phyloP scores from a whole-genome alignment of 1,284 basidiomycete species.

The Abortiporus biennis region DNA sequence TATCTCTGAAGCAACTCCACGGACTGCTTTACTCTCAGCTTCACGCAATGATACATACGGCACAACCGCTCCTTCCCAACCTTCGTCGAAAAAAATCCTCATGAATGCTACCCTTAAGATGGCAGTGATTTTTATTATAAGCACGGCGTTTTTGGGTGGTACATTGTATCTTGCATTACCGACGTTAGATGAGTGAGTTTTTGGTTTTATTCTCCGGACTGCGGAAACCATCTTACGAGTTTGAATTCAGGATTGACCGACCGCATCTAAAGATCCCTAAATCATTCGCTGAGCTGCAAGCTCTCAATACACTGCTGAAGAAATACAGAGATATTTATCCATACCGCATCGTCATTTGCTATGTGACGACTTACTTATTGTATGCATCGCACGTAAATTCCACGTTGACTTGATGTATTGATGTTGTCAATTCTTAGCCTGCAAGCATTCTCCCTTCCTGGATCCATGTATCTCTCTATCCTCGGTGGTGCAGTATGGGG shows the following conservation, averaged over 20 bases:
- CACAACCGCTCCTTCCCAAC: slow-evolving; percentile 34
- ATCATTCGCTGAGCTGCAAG: slow-evolving; percentile 78
- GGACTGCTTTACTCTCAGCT: slow-evolving; percentile 26
- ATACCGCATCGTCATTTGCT: slow-evolving; percentile 75
- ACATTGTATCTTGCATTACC: slow-evolving; percentile 79
- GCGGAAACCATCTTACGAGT: slow-evolving; percentile 4
- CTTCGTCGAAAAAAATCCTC: slow-evolving; percentile 46
- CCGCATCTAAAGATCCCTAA: slow-evolving; percentile 73
- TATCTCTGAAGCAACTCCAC: slow-evolving; percentile 22
- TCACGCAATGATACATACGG: slow-evolving; percentile 41
- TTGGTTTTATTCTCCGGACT: not conserved
- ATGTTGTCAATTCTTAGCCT: slow-evolving; percentile 45
- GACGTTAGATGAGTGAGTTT: slow-evolving; percentile 66
- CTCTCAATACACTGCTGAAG: slow-evolving; percentile 77
- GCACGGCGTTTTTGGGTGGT: slow-evolving; percentile 64
- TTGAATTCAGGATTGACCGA: slow-evolving; percentile 57
- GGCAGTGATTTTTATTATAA: slow-evolving; percentile 67
- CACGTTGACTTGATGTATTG: slow-evolving; percentile 1
- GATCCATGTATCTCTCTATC: slow-evolving; percentile 98
- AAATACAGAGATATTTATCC: slow-evolving; percentile 87
- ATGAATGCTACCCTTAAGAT: slow-evolving; percentile 81
- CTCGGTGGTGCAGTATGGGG: slow-evolving; percentile 96
- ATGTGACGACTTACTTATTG: slow-evolving; percentile 90
- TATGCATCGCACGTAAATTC: slow-evolving; percentile 35
- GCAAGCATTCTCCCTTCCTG: slow-evolving; percentile 94